Evolutionary conservation across 2,329 filamentous ascomycete genomes (phyloP), one percentile per base, ranked within the genome.

Genomic region (Meredithiella fracta): DNA sequence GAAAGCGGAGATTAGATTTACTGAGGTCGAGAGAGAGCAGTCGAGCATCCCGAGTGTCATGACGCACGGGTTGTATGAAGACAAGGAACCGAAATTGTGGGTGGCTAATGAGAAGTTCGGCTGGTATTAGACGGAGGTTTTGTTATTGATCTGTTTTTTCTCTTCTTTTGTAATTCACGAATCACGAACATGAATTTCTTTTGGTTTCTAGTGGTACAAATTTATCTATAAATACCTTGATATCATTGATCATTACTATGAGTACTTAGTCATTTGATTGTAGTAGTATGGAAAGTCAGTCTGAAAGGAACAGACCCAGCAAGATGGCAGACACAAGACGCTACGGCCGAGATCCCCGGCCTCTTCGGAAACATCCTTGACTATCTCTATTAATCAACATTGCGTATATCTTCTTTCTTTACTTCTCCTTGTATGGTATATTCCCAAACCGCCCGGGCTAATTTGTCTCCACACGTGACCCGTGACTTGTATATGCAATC

Each of bases 81-180:
- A 51, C 23, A 56, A 53, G 17, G 34, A n/a, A 15, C 50, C 57
- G 11, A 68, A 87, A 4, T 79, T 85, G 52, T 91, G 86, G 85
- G 68, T 87, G 53, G 77, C 73, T 11, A 87, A 85, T 63, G 84
- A 90, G 68, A 89, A 87, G 69, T 89, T 78, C 68, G 83, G 73
- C 1, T 91, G 85, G 85, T 87, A 82, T 65, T 56, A 31, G 34
- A 37, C 9, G 51, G 59, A 51, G 44, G 54, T 60, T 34, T 34
- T 34, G 29, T 34, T 34, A 34, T 34, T 34, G 29, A n/a, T n/a
- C n/a, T n/a, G n/a, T n/a, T n/a, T n/a, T n/a, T n/a, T n/a, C n/a
- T 60, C 61, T 49, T 17, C 26, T 50, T 57, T 56, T 50, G 59
- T 60, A 63, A 58, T 62, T 60, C 42, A 34, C 25, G 51, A 53